phyloP scores from a whole-genome alignment of 768 basidiomycete species.

The Lentinus tigrinus region DNA sequence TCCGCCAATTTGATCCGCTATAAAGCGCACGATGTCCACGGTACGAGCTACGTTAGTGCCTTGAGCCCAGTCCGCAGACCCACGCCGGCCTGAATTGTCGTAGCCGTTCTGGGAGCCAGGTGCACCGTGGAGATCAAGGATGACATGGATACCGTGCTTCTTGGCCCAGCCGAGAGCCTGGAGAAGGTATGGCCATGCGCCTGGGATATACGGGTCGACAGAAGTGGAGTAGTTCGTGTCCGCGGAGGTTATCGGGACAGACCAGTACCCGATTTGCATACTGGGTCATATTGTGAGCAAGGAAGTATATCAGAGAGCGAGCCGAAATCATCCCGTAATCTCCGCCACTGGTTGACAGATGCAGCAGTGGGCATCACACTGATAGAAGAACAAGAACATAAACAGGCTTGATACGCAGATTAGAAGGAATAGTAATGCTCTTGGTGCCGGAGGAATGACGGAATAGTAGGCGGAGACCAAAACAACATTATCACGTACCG shows the following conservation, averaged over 20 bases:
- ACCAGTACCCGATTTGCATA: conserved; percentile 76
- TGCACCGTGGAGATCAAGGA: conserved; percentile 77
- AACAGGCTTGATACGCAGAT: too few relatives aligned
- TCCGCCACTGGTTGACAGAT: too few relatives aligned
- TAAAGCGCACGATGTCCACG: conserved; percentile 54
- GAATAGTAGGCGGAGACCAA: not conserved
- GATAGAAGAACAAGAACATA: too few relatives aligned
- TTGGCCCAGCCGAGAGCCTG: conserved; percentile 65
- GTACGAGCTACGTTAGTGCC: conserved; percentile 47
- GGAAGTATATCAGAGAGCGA: not conserved
- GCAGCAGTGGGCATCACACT: too few relatives aligned
- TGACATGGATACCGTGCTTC: conserved; percentile 59
- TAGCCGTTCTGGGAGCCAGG: conserved; percentile 62
- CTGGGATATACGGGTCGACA: conserved; percentile 53
- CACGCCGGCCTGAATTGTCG: conserved; percentile 71
- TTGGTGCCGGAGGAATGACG: not conserved
- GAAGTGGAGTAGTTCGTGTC: conserved; percentile 47
- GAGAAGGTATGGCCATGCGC: conserved; percentile 69
- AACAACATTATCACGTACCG: conserved; percentile 40
- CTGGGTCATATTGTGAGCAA: conserved; percentile 30
- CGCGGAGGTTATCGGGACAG: conserved; percentile 61
- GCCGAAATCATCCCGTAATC: not conserved
- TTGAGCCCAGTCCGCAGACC: conserved; percentile 53
- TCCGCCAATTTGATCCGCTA: conserved; percentile 52
- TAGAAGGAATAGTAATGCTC: too few relatives aligned